phyloP scores from a whole-genome alignment of 2,329 filamentous ascomycete species.

The Calonectria montana region DNA sequence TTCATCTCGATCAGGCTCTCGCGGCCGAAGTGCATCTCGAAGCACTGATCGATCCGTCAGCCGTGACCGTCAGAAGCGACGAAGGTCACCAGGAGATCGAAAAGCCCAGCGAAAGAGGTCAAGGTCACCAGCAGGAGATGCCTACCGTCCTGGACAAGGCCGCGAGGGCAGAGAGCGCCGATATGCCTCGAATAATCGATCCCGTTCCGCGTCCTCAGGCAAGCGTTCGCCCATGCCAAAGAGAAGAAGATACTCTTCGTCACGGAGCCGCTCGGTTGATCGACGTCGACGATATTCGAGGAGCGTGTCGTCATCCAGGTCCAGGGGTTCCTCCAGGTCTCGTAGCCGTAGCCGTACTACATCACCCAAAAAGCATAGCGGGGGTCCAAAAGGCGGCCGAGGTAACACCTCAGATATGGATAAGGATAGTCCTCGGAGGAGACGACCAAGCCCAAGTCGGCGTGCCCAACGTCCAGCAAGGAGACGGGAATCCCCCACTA shows the following conservation, averaged over 20 bases:
- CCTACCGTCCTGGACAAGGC: constrained; percentile 40
- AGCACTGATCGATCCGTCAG: constrained; percentile 47
- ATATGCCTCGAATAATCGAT: constrained; percentile 36
- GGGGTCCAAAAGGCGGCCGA: constrained; percentile 20
- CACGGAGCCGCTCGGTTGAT: constrained; percentile 59
- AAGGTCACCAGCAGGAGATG: constrained; percentile 49
- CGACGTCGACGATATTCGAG: constrained; percentile 51
- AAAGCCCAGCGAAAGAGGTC: constrained; percentile 53
- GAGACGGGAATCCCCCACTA: constrained; percentile 31
- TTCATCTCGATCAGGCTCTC: constrained; percentile 49
- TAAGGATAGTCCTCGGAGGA: constrained; percentile 19
- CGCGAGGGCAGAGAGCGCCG: constrained; percentile 38
- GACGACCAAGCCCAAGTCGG: constrained; percentile 21
- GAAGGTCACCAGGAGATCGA: constrained; percentile 47
- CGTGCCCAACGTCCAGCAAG: constrained; percentile 22
- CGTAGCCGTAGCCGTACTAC: constrained; percentile 41
- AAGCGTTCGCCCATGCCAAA: constrained; percentile 59
- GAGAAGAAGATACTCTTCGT: constrained; percentile 62
- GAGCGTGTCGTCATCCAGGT: constrained; percentile 55
- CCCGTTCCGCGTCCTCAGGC: constrained; percentile 51
- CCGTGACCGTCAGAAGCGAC: constrained; percentile 47
- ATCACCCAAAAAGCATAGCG: constrained; percentile 34
- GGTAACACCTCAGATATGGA: constrained; percentile 26
- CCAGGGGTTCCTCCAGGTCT: constrained; percentile 51
- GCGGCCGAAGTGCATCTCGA: constrained; percentile 45